These are phyloP conservation scores for Lecanicillium sp. DNA, from an alignment of 2,329 filamentous ascomycete species.

Conservation along the genomic window DNA sequence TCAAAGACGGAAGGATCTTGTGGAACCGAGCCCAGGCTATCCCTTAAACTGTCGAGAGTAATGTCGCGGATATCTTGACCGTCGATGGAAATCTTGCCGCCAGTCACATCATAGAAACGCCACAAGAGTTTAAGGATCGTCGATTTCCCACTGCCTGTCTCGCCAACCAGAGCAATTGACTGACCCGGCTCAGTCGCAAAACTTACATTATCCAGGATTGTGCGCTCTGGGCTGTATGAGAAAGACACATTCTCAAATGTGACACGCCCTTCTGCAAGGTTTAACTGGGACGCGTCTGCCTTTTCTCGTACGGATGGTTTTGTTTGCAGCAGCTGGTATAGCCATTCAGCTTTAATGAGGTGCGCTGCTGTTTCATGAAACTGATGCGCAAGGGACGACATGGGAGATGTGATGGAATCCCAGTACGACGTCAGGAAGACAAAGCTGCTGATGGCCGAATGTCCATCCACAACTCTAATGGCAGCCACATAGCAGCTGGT, in stretches of 20 bases:
- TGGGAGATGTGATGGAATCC: constrained; percentile 33
- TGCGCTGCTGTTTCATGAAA: constrained; percentile 24
- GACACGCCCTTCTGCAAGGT: constrained; percentile 37
- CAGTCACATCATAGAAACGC: constrained; percentile 50
- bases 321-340: constrained; percentile 48
- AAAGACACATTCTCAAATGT: constrained; percentile 47
- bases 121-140: constrained; percentile 53
- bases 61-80: constrained; percentile 52
- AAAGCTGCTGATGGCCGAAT: constrained; percentile 42
- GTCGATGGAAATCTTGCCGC: constrained; percentile 47
- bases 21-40: constrained; percentile 54
- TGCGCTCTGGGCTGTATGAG: constrained; percentile 43
- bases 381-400: constrained; percentile 23
- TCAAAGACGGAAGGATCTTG: constrained; percentile 59
- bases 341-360: constrained; percentile 57
- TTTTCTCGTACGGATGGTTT: constrained; percentile 46
- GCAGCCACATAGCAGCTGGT: constrained; percentile 15
- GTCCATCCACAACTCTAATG: constrained; percentile 1
- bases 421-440: constrained; percentile 60
- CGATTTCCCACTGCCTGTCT: constrained; percentile 55
- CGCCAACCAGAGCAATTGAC: constrained; percentile 52
- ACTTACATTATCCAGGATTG: constrained; percentile 38
- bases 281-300: constrained; percentile 33
- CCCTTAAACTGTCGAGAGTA: constrained; percentile 47
- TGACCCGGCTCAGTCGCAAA: constrained; percentile 42